These are phyloP conservation scores for Plantago elongata DNA, from an alignment of 257 asterid species.

Conservation along the genomic window DNA sequence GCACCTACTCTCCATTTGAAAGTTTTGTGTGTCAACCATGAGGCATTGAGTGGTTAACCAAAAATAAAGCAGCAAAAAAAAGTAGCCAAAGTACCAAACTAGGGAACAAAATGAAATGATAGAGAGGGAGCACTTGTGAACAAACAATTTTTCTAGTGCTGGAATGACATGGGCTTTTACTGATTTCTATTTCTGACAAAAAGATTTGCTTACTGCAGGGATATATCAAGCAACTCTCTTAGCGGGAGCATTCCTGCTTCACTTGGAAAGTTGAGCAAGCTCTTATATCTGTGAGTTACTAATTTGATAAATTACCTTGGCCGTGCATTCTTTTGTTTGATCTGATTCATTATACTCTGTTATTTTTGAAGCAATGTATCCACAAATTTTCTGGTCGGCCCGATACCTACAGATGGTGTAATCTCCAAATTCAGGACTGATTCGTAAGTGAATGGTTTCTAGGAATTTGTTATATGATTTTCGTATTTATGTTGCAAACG, in stretches of 20 bases:
- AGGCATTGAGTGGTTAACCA: too few species aligned
- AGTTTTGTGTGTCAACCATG: too few species aligned
- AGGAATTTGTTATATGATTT: constrained; percentile 4
- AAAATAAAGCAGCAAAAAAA: too few species aligned
- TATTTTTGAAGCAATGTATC: constrained; percentile 77
- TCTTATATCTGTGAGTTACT: constrained; percentile 66
- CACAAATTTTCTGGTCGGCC: constrained; percentile 87
- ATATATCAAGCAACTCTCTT: constrained; percentile 93
- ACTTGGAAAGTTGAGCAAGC: constrained; percentile 78
- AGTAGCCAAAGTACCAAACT: too few species aligned
- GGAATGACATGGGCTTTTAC: constrained; percentile 2
- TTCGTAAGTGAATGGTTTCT: constrained; percentile 55
- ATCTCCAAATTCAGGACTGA: constrained; percentile 61
- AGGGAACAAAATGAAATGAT: too few species aligned
- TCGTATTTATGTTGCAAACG: too few species aligned
- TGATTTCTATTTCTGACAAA: constrained; percentile 7
- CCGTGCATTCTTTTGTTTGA: constrained; percentile 20
- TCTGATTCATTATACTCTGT: constrained; percentile 25
- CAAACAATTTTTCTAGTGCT: too few species aligned
- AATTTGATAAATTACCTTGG: constrained; percentile 14
- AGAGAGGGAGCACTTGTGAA: too few species aligned
- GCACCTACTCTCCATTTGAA: too few species aligned
- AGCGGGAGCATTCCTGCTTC: constrained; percentile 91
- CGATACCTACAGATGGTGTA: constrained; percentile 76
- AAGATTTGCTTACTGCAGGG: constrained; percentile 46